Evolutionary conservation across 2,329 filamentous ascomycete species (phyloP).

Genomic region (Aaosphaeria pasadenensis): DNA sequence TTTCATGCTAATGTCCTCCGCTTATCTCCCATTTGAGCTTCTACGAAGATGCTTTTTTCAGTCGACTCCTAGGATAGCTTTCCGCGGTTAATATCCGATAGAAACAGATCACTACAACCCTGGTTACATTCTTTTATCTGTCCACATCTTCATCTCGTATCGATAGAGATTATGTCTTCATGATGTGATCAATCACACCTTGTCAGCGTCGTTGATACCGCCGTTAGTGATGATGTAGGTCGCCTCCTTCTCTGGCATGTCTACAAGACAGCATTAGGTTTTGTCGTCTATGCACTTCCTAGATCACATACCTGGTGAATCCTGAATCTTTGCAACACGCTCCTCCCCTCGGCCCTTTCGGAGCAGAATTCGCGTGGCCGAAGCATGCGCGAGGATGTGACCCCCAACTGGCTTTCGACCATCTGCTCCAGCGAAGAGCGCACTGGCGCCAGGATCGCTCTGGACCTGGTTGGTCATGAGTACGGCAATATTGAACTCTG

Average conservation of each 20-base stretch:
- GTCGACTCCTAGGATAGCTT: too few species aligned
- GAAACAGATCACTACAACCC: too few species aligned
- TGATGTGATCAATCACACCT: conserved; percentile 40
- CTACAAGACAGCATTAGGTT: conserved; percentile 31
- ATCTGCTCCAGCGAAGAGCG: conserved; percentile 65
- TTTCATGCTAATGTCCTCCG: too few species aligned
- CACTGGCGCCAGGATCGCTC: conserved; percentile 66
- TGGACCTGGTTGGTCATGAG: conserved; percentile 67
- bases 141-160: too few species aligned
- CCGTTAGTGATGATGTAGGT: conserved; percentile 69
- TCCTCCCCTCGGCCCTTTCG: conserved; percentile 69
- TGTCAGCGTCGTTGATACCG: conserved; percentile 66
- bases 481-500: conserved; percentile 63
- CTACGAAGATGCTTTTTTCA: too few species aligned
- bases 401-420: conserved; percentile 66
- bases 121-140: too few species aligned
- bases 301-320: conserved; percentile 57
- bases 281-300: background rate
- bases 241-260: conserved; percentile 66
- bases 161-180: too few species aligned
- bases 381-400: conserved; percentile 67
- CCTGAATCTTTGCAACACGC: conserved; percentile 66
- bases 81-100: too few species aligned
- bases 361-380: conserved; percentile 63
- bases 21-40: too few species aligned